Conservation (phyloP, 2,329 filamentous ascomycete species). For the Aureobasidium lini region DNA sequence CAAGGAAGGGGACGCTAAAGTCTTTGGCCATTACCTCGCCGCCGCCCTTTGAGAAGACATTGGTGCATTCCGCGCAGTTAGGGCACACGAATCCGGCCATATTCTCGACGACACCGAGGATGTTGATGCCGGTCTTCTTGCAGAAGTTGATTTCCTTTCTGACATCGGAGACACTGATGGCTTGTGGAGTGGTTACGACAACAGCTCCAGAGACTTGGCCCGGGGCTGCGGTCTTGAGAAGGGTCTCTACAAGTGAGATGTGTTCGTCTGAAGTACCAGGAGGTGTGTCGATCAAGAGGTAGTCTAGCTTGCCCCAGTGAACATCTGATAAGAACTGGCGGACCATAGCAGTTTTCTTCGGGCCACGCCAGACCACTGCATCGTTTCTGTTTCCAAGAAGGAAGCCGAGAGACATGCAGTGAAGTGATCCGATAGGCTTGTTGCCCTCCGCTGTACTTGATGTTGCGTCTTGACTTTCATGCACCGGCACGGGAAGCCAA, state of each 20-base stretch:
- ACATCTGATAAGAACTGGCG: conserved; percentile 91
- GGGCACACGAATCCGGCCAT: conserved; percentile 89
- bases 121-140: conserved; percentile 67
- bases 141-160: conserved; percentile 94
- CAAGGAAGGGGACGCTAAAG: conserved; percentile 75
- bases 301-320: conserved; percentile 81
- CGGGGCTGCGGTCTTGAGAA: conserved; percentile 35
- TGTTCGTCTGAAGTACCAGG: conserved; percentile 96
- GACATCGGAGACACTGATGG: conserved; percentile 86
- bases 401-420: conserved; percentile 91
- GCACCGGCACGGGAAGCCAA: conserved; percentile 84
- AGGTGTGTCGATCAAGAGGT: conserved; percentile 88
- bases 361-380: conserved; percentile 93
- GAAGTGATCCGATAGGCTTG: conserved; percentile 48
- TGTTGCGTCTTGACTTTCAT: conserved; percentile 44
- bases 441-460: conserved; percentile 15
- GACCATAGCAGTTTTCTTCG: conserved; percentile 99
- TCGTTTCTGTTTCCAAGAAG: conserved; percentile 75
- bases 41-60: conserved; percentile 87
- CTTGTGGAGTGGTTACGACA: conserved; percentile 92
- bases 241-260: conserved; percentile 79
- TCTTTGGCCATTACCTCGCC: conserved; percentile 84
- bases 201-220: conserved; percentile 79
- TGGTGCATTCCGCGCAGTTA: conserved; percentile 72
- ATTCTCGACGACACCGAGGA: conserved; percentile 91